Evolutionary conservation across 2,329 filamentous ascomycete species (phyloP).

Genomic region (Xenoacremonium recifei): DNA sequence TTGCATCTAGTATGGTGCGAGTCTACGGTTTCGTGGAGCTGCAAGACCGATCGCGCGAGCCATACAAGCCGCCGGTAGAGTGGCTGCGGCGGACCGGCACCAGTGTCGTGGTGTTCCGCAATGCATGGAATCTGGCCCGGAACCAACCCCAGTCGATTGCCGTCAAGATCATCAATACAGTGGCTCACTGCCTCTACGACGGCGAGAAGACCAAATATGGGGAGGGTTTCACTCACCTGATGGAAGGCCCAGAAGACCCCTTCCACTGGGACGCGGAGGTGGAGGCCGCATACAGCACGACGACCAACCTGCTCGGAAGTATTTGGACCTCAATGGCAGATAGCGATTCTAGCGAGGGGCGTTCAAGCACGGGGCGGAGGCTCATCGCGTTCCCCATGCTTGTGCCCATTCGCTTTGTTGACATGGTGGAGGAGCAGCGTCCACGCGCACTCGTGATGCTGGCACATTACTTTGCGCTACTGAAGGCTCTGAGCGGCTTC

Average conservation of each 20-base stretch:
- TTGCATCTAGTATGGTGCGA: slow-evolving; percentile 16
- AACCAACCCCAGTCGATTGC: slow-evolving; percentile 7
- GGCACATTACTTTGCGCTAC: slow-evolving; percentile 20
- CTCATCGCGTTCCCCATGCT: slow-evolving; percentile 20
- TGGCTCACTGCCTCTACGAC: slow-evolving; percentile 11
- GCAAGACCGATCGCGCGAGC: slow-evolving; percentile 12
- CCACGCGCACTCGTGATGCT: slow-evolving; percentile 21
- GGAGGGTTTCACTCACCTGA: slow-evolving; percentile 7
- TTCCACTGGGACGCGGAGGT: slow-evolving; percentile 13
- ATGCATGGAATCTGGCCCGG: slow-evolving; percentile 7
- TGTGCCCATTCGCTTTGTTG: slow-evolving; percentile 13
- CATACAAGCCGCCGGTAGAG: slow-evolving; percentile 18
- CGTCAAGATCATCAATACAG: slow-evolving; percentile 6
- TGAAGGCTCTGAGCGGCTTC: slow-evolving; percentile 10
- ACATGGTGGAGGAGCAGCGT: slow-evolving; percentile 16
- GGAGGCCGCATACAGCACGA: slow-evolving; percentile 15
- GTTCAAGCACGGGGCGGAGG: slow-evolving; percentile 7
- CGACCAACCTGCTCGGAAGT: slow-evolving; percentile 16
- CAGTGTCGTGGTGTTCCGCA: slow-evolving; percentile 15
- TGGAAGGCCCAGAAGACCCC: slow-evolving; percentile 10
- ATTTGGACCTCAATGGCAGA: slow-evolving; percentile 14
- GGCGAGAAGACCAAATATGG: slow-evolving; percentile 1
- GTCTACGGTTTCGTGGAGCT: slow-evolving; percentile 14
- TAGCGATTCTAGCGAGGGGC: slow-evolving; percentile 2
- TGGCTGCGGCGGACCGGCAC: slow-evolving; percentile 20